Evolutionary conservation across 768 basidiomycete species (phyloP), one percentile per base, ranked within the genome.

Genomic region (Ramaria rubella): DNA sequence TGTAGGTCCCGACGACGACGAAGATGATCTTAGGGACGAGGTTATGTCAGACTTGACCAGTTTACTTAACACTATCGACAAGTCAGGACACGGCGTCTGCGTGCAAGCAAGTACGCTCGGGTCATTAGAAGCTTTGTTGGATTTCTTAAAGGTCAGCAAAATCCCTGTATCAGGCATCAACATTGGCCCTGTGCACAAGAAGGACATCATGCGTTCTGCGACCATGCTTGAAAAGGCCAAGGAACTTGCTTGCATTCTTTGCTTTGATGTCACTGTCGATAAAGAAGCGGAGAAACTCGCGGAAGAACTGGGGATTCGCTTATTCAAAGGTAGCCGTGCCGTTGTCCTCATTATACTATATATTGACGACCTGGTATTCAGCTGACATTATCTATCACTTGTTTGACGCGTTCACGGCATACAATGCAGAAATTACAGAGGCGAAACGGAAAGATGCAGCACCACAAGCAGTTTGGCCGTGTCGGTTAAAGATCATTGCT

Each of bases 361-460:
- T 29, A 19, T 65, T 24, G 62, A 48, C 48, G 19, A 48, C 36
- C 33, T 50, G 8, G 9, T 58, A 26, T 17, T 48, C 68, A 97
- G 95, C 95, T 60, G 94, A 96, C 70, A 97, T 98, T 68, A 98
- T 99, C 63, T 99, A 99, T 71, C 95, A 97, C 69, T 74, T 99
- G 44, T 97, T 98, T 67, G 94, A 98, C 67, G 82, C 92, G 15
- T 98, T 98, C 76, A 96, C 85, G 42, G 89, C 85, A 1, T 98
- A 98, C 72, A 95, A 95, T 67, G 79, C 80, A 58, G 90, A 92
- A 72, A 93, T 97, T 53, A 77, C 78, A 57, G 95, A 96, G 69
- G 91, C 90, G n/a, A 94, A 93, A 71, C 81, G 90, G 36, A 81
- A 75, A 62, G 94, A 94, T 67, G 92, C 94, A 2, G 92, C 94